These are phyloP conservation scores for Cladophialophora psammophila DNA, from an alignment of 2,329 filamentous ascomycete genomes.

Conservation along the genomic window DNA sequence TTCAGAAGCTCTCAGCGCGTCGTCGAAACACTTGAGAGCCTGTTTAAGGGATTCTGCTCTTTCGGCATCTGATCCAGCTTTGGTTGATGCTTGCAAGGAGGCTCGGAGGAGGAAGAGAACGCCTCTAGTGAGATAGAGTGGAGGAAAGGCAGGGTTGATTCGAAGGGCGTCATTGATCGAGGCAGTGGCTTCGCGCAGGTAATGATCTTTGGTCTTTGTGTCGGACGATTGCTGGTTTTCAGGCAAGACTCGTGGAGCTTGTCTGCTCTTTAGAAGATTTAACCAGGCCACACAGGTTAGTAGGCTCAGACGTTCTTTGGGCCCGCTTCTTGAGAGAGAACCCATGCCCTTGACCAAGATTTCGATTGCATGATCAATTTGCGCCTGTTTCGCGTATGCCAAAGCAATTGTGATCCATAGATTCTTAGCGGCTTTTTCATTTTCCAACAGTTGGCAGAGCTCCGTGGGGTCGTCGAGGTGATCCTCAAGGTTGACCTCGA, in stretches of 20 bases:
- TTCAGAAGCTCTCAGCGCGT: conserved; percentile 83
- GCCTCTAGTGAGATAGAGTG: conserved; percentile 88
- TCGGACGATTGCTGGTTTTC: conserved; percentile 73
- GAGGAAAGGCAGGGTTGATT: conserved; percentile 90
- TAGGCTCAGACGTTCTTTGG: conserved; percentile 75
- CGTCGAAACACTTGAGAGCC: conserved; percentile 92
- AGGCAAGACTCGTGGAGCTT: conserved; percentile 72
- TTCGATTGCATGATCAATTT: conserved; percentile 81
- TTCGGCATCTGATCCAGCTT: conserved; percentile 70
- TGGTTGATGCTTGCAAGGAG: conserved; percentile 79
- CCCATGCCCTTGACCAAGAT: conserved; percentile 75
- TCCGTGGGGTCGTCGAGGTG: conserved; percentile 93
- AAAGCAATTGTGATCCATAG: conserved; percentile 99
- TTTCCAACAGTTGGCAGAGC: conserved; percentile 92
- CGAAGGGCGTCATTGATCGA: conserved; percentile 95
- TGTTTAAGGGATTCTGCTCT: conserved; percentile 79
- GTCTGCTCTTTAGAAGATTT: conserved; percentile 85
- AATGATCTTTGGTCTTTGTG: conserved; percentile 89
- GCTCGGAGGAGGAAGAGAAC: conserved; percentile 88
- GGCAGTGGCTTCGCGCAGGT: conserved; percentile 86
- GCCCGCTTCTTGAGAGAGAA: conserved; percentile 72
- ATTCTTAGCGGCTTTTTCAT: conserved; percentile 86
- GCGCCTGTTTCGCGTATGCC: conserved; percentile 94
- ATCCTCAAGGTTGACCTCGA: conserved; percentile 92
- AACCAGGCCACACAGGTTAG: conserved; percentile 89